phyloP scores from a whole-genome alignment of 1,284 basidiomycete species.

The Puccinia coronata region DNA sequence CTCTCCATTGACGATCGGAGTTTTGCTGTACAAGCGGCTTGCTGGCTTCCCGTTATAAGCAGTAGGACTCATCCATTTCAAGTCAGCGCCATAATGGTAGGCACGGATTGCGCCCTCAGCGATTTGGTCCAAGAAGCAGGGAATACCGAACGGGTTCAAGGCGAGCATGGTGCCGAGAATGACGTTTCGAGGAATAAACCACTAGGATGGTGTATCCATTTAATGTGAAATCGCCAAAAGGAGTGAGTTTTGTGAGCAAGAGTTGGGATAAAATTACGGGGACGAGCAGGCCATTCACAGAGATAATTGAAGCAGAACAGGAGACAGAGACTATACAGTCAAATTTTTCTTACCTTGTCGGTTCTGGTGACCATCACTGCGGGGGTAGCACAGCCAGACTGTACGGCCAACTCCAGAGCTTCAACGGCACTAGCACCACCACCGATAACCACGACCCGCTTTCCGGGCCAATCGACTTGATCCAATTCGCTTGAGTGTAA shows the following conservation, averaged over 20 bases:
- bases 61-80: constrained; percentile 32
- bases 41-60: constrained; percentile 5
- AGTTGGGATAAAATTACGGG: background rate
- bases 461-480: constrained; percentile 20
- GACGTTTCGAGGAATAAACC: constrained; percentile 45
- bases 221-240: background rate
- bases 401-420: constrained; percentile 45
- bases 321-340: background rate
- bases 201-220: constrained; percentile 7
- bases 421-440: constrained; percentile 48
- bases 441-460: constrained; percentile 35
- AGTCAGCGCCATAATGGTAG: constrained; percentile 30
- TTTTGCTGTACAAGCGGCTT: constrained; percentile 28
- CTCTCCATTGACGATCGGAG: constrained; percentile 43
- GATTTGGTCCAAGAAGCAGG: constrained; percentile 2
- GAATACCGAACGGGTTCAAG: background rate
- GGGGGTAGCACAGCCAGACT: constrained; percentile 26
- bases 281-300: background rate
- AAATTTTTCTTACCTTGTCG: constrained; percentile 27
- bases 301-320: background rate
- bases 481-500: constrained; percentile 43
- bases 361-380: constrained; percentile 33
- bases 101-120: constrained; percentile 7
- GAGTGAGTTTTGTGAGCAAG: background rate
- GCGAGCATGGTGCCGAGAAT: constrained; percentile 18